Conservation (phyloP, 495 filamentous ascomycete genomes). For the Neurospora terricola region DNA sequence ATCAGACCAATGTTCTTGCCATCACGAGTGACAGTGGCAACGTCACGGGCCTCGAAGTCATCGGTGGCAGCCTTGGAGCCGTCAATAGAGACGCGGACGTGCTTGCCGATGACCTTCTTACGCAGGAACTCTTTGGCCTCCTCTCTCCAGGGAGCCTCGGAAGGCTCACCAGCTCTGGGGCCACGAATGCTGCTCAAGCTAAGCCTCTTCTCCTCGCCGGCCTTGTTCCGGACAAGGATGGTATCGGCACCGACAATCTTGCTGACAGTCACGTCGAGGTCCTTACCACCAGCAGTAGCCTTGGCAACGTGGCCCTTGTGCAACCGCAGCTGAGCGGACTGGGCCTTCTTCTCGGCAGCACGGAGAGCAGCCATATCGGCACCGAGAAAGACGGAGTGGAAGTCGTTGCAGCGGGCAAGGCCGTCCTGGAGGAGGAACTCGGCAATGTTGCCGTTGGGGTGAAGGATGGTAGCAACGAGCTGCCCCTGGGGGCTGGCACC, state of each 20-base stretch:
- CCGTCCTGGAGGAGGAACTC: conserved; percentile 79
- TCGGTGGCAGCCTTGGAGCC: conserved; percentile 85
- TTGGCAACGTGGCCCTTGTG: conserved; percentile 69
- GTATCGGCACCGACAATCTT: conserved; percentile 86
- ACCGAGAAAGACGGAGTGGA: conserved; percentile 84
- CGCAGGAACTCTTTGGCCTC: conserved; percentile 95
- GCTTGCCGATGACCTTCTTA: conserved; percentile 91
- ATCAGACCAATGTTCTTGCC: conserved; percentile 79
- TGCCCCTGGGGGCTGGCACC: conserved; percentile 82
- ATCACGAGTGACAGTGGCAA: conserved; percentile 72
- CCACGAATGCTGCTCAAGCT: conserved; percentile 88
- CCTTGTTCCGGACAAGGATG: conserved; percentile 71
- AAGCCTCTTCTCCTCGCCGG: conserved; percentile 77
- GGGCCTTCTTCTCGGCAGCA: conserved; percentile 79
- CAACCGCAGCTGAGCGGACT: conserved; percentile 58
- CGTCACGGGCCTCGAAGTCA: conserved; percentile 88
- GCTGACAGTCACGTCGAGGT: conserved; percentile 68
- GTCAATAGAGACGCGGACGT: conserved; percentile 77
- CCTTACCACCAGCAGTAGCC: conserved; percentile 38
- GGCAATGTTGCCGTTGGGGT: conserved; percentile 86
- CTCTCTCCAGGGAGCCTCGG: conserved; percentile 70
- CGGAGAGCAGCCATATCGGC: conserved; percentile 74
- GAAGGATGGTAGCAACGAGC: conserved; percentile 68
- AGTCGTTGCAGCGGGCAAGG: conserved; percentile 83
- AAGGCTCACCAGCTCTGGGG: conserved; percentile 52